Evolutionary conservation across 2,329 filamentous ascomycete species (phyloP).

Genomic region (Botrytis deweyae): DNA sequence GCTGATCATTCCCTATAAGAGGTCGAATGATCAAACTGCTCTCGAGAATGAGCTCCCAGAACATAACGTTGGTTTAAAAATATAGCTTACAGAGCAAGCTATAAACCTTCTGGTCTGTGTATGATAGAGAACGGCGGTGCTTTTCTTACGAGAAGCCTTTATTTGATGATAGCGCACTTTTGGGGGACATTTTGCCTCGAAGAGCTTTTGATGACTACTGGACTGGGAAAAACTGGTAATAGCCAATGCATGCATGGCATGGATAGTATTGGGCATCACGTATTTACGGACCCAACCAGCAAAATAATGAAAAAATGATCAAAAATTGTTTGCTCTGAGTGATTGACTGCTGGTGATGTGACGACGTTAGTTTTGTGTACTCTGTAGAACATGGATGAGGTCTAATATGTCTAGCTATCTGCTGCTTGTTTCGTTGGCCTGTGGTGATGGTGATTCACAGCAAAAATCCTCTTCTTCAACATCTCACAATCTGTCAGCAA

Average conservation of each 20-base stretch:
- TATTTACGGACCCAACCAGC: conserved; percentile 16
- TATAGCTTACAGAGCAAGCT: conserved; percentile 7
- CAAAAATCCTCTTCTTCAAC: not conserved
- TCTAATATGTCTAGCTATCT: not conserved
- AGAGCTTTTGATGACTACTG: conserved; percentile 3
- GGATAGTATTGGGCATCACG: conserved; percentile 20
- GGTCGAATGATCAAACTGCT: conserved; percentile 9
- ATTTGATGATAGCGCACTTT: conserved; percentile 15
- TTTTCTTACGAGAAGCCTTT: not conserved
- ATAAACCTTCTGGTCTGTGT: conserved; percentile 8
- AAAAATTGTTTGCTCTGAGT: not conserved
- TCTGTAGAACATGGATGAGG: not conserved
- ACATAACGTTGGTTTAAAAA: conserved; percentile 11
- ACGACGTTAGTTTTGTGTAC: not conserved
- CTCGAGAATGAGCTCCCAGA: conserved; percentile 6
- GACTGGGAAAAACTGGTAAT: conserved; percentile 6
- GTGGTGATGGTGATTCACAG: not conserved
- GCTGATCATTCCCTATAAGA: conserved; percentile 7
- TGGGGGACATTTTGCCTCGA: not conserved
- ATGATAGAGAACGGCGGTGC: conserved; percentile 7
- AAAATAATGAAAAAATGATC: conserved; percentile 18
- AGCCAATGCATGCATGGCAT: conserved; percentile 15
- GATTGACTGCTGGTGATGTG: not conserved
- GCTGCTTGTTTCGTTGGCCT: not conserved
- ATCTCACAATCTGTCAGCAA: not conserved